Percentiles rank a stretch among this genome's conserved stretches.
Evolutionary conservation across 1,139 yeast genomes (phyloP).

Genomic region (Spencermartinsiella ligniputridi): DNA sequence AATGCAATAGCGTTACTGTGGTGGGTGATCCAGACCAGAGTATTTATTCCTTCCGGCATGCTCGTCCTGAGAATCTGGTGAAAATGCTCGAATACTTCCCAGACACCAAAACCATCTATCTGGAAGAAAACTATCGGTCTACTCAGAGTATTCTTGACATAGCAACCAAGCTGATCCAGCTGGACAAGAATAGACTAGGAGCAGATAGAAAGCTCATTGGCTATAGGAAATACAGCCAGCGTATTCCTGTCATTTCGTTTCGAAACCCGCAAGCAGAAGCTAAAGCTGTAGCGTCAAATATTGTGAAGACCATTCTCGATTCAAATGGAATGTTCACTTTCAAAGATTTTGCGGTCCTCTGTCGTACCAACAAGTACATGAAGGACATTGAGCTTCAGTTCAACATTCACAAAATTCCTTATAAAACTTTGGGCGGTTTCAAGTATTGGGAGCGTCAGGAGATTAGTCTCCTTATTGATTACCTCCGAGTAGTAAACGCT

Average conservation of each 20-base stretch:
- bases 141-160: slow-evolving; percentile 59
- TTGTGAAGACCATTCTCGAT: slow-evolving; percentile 32
- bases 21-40: slow-evolving; percentile 98
- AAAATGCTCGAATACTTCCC: slow-evolving; percentile 51
- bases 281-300: slow-evolving; percentile 51
- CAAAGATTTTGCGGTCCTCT: slow-evolving; percentile 65
- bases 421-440: slow-evolving; percentile 61
- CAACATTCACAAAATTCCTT: slow-evolving; percentile 49
- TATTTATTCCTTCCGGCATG: slow-evolving; percentile 84
- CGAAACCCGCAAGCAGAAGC: slow-evolving; percentile 51
- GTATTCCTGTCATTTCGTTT: slow-evolving; percentile 45
- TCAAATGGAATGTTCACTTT: slow-evolving; percentile 35
- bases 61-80: slow-evolving; percentile 63
- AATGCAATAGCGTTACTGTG: slow-evolving; percentile 57
- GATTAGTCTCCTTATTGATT: slow-evolving; percentile 57
- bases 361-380: slow-evolving; percentile 58
- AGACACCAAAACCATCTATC: slow-evolving; percentile 37
- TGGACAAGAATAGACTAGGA: slow-evolving; percentile 37
- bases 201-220: slow-evolving; percentile 15
- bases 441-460: slow-evolving; percentile 81
- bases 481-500: slow-evolving; percentile 56
- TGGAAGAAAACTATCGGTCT: slow-evolving; percentile 77
- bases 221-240: background rate
- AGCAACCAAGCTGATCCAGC: slow-evolving; percentile 65
- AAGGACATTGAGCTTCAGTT: slow-evolving; percentile 60